Evolutionary conservation across 2,329 filamentous ascomycete species (phyloP), one percentile per base, ranked within the genome.

Genomic region (Alternaria gansuensis): DNA sequence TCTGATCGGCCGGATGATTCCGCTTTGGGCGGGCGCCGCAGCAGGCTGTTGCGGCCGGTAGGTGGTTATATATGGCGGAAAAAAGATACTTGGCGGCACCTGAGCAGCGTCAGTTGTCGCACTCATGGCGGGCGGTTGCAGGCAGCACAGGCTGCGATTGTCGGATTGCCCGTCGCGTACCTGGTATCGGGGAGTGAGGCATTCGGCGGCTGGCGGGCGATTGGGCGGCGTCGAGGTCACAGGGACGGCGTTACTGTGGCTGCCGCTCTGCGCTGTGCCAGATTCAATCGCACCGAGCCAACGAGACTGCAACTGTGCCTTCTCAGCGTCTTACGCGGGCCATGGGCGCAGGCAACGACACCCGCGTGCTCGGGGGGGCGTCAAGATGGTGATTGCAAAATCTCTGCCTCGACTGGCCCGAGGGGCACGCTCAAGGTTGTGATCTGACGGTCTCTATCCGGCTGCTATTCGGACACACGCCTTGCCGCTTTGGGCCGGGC

Each of bases 131-230:
- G 59, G 59, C 43, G 53, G 33, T 31, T 59, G 40, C 54, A 44
- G 45, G 51, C 54, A 55, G 43, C 49, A 50, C 52, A 55, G 49
- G 50, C 59, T 51, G 63, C 53, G 51, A 54, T 54, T 37, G 37
- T 60, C 52, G 55, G 50, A 49, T 43, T 60, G 39, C 46, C 43
- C 37, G 54, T 52, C 41, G 53, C 59, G 67, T 74, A 75, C 70
- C 72, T 72, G 59, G 68, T 60, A 49, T 59, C 46, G 51, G 59
- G 41, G 57, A 69, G 48, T 57, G 68, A 72, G 68, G 71, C 73
- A 76, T 75, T 57, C 72, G 72, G 73, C 67, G 43, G 45, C 40
- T 53, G 60, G 57, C 54, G 53, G 56, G 57, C 62, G 62, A 70
- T 67, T 65, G 64, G 67, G 56, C 54, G 55, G 45, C 37, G 34